Base-by-base conservation (phyloP, 2,329 filamentous ascomycete genomes). In the Boeremia lycopersici region DNA sequence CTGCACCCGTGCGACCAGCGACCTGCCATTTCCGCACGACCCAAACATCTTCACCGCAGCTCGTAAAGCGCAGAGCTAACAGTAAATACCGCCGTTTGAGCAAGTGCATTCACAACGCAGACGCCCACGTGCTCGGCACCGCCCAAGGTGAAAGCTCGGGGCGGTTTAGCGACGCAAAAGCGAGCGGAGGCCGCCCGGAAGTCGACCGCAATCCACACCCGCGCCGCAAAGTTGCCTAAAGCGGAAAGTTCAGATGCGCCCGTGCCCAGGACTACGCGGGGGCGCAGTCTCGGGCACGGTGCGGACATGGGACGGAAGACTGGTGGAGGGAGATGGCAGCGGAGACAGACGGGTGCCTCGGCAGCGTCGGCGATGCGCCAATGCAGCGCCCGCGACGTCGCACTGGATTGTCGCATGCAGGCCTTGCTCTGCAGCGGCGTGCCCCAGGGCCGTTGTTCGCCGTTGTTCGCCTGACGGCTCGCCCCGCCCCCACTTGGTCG, bases 141-240 rank as follows among this genome's bases (percentile, higher is more conserved):
- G n/a, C n/a, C n/a, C n/a, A n/a, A n/a, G 10, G 7, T 29, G 38
- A 6, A 13, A 34, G 28, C 46, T 48, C 38, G 38, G 46, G 29
- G 43, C 33, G 7, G 3, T 3, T 33, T n/a, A 17, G 29, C 29
- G 28, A n/a, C 26, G 26, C 13, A 9, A 17, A 10, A 30, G 36
- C 46, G 36, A 41, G 47, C 39, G 40, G 39, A 50, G 48, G 40
- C 48, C 41, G 48, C 41, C 48, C 41, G 48, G 48, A 45, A 45
- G 48, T 44, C 35, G 6, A 26, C 48, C 1, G 41, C 28, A 28
- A 39, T 51, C 48, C n/a, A 51, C 34, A 23, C 8, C 19, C 13
- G 5, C 17, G 2, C 6, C 7, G 2, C 8, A 23, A 34, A 51
- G 13, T 19, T 51, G 9, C 40, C 29, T 10, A 2, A 33, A 39